A percentile compares a stretch with the other conserved stretches of the same genome.
These are phyloP conservation scores for Pseudonitzschia pungens DNA, from an alignment of 108 stramenopile species.

Conservation along the genomic window DNA sequence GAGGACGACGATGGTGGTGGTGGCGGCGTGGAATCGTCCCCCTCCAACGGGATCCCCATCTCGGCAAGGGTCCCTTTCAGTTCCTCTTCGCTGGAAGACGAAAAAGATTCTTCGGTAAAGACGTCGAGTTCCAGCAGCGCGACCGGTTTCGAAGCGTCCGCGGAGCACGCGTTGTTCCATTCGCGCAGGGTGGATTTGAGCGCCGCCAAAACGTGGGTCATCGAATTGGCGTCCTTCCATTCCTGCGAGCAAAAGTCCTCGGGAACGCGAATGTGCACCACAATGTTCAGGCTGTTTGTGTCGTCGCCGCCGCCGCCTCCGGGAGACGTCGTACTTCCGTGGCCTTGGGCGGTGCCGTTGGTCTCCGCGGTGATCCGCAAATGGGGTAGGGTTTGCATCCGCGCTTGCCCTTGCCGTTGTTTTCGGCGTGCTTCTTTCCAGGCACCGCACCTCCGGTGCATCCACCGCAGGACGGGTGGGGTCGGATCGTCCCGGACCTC, in stretches of 20 bases:
- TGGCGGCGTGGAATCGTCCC: no score
- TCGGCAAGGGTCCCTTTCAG: background rate
- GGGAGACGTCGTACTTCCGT: no score
- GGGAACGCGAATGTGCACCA: conserved; percentile 6
- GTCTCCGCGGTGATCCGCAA: no score
- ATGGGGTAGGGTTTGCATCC: no score
- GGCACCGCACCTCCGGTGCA: background rate
- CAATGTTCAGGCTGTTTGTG: background rate
- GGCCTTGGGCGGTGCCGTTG: no score
- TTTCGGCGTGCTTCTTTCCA: background rate
- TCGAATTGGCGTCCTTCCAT: conserved; percentile 3
- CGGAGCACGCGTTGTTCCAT: background rate
- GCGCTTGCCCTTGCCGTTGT: no score
- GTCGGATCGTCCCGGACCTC: background rate
- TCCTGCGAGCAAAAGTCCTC: background rate
- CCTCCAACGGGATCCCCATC: background rate
- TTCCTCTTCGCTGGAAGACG: background rate
- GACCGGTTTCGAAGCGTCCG: background rate
- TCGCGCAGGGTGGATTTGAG: background rate
- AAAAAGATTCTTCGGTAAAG: background rate
- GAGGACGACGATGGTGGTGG: background rate
- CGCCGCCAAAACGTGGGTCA: background rate
- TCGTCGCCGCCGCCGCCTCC: no score
- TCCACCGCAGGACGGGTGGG: background rate
- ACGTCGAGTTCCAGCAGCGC: background rate